A percentile compares a stretch with the other conserved stretches of the same genome.
These are phyloP conservation scores for Massarina eburnea DNA, from an alignment of 2,329 filamentous ascomycete species.

Conservation along the genomic window DNA sequence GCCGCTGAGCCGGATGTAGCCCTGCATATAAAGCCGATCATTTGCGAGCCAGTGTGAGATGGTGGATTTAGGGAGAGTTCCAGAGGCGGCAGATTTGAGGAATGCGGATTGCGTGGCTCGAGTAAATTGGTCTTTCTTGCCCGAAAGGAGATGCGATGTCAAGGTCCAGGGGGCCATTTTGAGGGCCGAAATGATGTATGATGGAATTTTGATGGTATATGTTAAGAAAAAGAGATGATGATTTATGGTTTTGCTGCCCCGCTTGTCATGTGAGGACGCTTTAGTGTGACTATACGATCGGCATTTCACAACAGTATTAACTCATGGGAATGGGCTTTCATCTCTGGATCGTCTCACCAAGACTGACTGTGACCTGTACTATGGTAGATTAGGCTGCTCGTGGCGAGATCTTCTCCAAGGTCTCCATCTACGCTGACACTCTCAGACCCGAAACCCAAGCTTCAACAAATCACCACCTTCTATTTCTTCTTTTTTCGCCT, in stretches of 20 bases:
- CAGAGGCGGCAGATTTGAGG: slow-evolving; percentile 31
- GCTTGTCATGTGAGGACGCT: not conserved
- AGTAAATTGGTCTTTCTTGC: slow-evolving; percentile 28
- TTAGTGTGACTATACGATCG: too few species aligned
- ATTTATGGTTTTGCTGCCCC: not conserved
- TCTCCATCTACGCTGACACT: not conserved
- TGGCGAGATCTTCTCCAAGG: too few species aligned
- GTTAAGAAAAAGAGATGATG: not conserved
- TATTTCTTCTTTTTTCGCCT: slow-evolving; percentile 21
- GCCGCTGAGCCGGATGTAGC: slow-evolving; percentile 31
- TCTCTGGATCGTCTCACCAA: too few species aligned
- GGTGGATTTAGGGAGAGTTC: slow-evolving; percentile 29
- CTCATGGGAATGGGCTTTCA: too few species aligned
- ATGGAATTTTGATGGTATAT: not conserved
- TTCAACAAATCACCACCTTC: slow-evolving; percentile 31
- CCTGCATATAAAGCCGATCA: slow-evolving; percentile 35
- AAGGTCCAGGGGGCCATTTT: slow-evolving; percentile 14
- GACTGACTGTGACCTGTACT: too few species aligned
- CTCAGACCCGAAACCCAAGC: slow-evolving; percentile 21
- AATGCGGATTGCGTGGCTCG: slow-evolving; percentile 35
- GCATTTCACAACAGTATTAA: too few species aligned
- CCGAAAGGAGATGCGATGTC: slow-evolving; percentile 34
- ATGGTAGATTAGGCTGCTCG: too few species aligned
- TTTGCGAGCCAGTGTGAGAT: slow-evolving; percentile 40
- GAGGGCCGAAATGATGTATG: not conserved